Evolutionary conservation across 139 green algal species (phyloP), one percentile per base, ranked within the genome.

Genomic region (Coccomyxa sp.): DNA sequence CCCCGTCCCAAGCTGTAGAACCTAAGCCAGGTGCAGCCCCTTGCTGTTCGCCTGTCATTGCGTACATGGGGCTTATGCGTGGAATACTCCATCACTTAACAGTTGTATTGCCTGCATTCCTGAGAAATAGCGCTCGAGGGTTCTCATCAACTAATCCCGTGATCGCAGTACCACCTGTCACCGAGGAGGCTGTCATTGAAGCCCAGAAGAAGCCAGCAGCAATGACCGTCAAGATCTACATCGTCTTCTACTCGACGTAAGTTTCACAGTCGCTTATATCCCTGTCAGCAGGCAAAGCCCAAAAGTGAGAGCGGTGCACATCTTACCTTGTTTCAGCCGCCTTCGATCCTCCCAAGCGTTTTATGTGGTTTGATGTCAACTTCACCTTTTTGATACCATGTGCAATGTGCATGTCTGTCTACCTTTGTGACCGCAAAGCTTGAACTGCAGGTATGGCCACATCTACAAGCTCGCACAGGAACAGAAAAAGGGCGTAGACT

Each of bases 401-500:
- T 51, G 38, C 38, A 51, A 51, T 51, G 38, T 51, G 38, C 38
- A 51, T 51, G 38, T 51, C 38, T 51, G 3, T 51, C 38, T 51
- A 11, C 7, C 38, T 51, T 51, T 51, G 3, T 7, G 7, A 51
- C 3, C 7, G 3, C 38, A 3, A 51, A 51, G 38, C 38, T 51
- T 51, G 38, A 51, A 11, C 38, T 77, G 23, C 57, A 95, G 87
- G 66, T 95, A 95, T 78, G 92, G 92, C 23, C 93, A 96, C 80
- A 80, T 96, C 0, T 71, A 81, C 60, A 86, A 86, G 74, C 32
- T 96, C 87, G 93, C 93, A 0, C 66, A 90, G 59, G 75, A 88
- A 30, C 78, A 90, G 12, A 87, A 88, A 83, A 79, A 95, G 77
- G 93, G 93, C 27, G 85, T 95, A 7, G 87, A 97, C 79, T 83